Evolutionary conservation across 2,329 filamentous ascomycete species (phyloP).

Genomic region (Penicillium sp.): DNA sequence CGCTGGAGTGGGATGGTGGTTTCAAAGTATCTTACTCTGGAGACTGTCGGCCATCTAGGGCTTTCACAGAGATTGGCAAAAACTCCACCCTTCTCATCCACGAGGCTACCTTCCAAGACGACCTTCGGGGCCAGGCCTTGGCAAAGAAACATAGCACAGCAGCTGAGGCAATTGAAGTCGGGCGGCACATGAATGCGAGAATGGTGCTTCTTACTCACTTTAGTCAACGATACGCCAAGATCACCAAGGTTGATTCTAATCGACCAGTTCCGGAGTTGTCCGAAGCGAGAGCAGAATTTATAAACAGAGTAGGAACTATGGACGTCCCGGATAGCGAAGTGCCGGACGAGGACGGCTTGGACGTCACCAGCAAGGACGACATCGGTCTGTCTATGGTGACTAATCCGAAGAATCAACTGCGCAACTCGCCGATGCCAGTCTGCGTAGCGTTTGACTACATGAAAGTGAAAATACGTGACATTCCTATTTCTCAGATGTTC

Average conservation of each 20-base stretch:
- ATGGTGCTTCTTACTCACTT: constrained; percentile 89
- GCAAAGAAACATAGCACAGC: constrained; percentile 92
- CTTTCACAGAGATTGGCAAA: constrained; percentile 67
- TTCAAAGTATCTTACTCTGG: constrained; percentile 92
- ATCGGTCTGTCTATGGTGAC: background rate
- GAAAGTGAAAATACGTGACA: constrained; percentile 57
- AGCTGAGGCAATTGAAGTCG: constrained; percentile 76
- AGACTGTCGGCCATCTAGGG: constrained; percentile 75
- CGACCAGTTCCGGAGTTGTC: background rate
- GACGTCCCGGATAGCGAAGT: constrained; percentile 1
- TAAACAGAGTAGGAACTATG: background rate
- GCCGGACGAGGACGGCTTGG: background rate
- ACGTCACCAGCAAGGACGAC: constrained; percentile 5
- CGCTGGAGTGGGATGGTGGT: constrained; percentile 70
- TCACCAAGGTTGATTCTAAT: constrained; percentile 37
- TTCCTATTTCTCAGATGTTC: constrained; percentile 54
- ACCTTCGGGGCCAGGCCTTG: constrained; percentile 69
- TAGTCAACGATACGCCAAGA: constrained; percentile 84
- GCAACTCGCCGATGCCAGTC: constrained; percentile 47
- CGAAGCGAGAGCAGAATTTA: background rate
- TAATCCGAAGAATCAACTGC: background rate
- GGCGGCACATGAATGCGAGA: constrained; percentile 71
- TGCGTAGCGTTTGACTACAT: constrained; percentile 62
- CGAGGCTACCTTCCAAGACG: constrained; percentile 93
- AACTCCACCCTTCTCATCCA: constrained; percentile 83